Conservation (phyloP, 176 grass and related monocot genomes). For the Dactylis glomerata region DNA sequence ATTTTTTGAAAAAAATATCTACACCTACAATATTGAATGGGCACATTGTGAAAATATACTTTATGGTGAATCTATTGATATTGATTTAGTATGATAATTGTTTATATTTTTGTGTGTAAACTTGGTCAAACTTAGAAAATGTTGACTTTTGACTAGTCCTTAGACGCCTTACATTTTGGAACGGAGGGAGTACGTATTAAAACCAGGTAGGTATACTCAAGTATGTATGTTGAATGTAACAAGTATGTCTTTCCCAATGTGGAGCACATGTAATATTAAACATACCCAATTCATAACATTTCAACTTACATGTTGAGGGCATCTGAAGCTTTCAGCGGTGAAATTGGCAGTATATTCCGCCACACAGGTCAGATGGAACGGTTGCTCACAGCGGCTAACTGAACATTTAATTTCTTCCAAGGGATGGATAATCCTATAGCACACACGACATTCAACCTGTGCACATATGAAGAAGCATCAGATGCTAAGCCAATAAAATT, state of each 20-base stretch:
- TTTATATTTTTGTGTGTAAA: too few relatives aligned
- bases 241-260: neutral
- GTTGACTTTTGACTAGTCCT: too few relatives aligned
- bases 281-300: neutral
- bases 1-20: too few relatives aligned
- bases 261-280: neutral
- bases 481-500: slow-evolving; percentile 9
- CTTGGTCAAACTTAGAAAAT: too few relatives aligned
- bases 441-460: slow-evolving; percentile 74
- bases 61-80: too few relatives aligned
- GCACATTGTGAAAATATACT: too few relatives aligned
- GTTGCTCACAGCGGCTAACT: slow-evolving; percentile 46
- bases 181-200: too few relatives aligned
- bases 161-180: too few relatives aligned
- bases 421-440: slow-evolving; percentile 58
- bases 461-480: slow-evolving; percentile 38
- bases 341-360: slow-evolving; percentile 42
- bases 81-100: too few relatives aligned
- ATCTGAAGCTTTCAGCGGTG: slow-evolving; percentile 45
- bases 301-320: slow-evolving; percentile 80
- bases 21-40: too few relatives aligned
- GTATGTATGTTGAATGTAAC: too few relatives aligned
- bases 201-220: slow-evolving; percentile 1
- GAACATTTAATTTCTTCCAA: slow-evolving; percentile 66
- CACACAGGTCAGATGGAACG: slow-evolving; percentile 58